Conservation (phyloP, 2,329 filamentous ascomycete genomes). For the Alternaria hordeiaustralica region DNA sequence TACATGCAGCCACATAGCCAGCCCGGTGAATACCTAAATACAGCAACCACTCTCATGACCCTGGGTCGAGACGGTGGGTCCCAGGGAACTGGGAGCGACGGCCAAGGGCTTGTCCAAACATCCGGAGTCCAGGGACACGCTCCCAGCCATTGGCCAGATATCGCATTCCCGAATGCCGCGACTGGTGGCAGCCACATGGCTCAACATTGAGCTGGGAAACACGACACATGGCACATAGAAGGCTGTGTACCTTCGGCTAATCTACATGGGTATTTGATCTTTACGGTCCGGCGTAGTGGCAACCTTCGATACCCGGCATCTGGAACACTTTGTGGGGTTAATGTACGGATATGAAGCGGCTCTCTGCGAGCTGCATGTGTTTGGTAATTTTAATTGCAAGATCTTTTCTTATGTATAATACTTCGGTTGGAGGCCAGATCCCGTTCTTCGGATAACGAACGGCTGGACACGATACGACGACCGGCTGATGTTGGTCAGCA, state of each 20-base stretch:
- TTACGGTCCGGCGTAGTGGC: constrained; percentile 9
- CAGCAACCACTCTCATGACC: constrained; percentile 49
- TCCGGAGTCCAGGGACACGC: constrained; percentile 28
- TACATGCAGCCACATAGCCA: constrained; percentile 37
- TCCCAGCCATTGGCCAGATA: constrained; percentile 39
- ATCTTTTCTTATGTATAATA: constrained; percentile 19
- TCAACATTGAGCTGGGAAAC: constrained; percentile 19
- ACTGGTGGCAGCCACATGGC: constrained; percentile 27
- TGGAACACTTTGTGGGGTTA: constrained; percentile 8
- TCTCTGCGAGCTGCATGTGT: constrained; percentile 2
- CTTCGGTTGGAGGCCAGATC: constrained; percentile 15
- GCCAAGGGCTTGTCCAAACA: constrained; percentile 27
- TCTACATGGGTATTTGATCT: constrained; percentile 1
- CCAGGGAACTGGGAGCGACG: constrained; percentile 27
- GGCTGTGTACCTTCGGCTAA: constrained; percentile 4
- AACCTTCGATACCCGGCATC: constrained; percentile 6
- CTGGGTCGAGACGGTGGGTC: constrained; percentile 39
- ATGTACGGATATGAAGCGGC: constrained; percentile 13
- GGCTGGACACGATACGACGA: neutral
- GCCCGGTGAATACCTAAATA: constrained; percentile 46
- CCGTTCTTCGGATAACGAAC: neutral
- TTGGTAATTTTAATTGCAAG: neutral
- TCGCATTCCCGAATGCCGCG: constrained; percentile 31
- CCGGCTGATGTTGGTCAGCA: neutral
- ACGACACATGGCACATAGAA: neutral